These are phyloP conservation scores for Candida saitoana DNA, from an alignment of 805 yeast genomes.

Conservation along the genomic window DNA sequence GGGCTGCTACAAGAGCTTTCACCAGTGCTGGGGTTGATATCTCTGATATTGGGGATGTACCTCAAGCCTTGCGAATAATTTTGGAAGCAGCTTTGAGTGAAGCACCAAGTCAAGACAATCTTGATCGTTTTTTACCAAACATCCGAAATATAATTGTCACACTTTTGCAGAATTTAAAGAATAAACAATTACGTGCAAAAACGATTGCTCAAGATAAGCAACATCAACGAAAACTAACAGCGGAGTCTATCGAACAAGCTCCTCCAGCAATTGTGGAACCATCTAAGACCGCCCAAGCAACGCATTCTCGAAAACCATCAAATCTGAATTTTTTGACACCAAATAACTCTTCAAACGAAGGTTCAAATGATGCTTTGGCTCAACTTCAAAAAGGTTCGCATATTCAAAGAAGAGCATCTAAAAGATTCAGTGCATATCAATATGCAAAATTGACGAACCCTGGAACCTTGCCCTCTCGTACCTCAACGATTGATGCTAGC, in stretches of 20 bases:
- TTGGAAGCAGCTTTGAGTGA: conserved; percentile 84
- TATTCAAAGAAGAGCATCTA: conserved; percentile 87
- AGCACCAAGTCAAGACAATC: conserved; percentile 74
- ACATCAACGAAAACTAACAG: conserved; percentile 5
- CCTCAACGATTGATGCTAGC: neutral
- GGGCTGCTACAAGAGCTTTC: conserved; percentile 79
- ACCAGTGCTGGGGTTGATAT: conserved; percentile 74
- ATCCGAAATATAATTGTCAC: conserved; percentile 83
- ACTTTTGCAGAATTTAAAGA: conserved; percentile 71
- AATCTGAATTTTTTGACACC: neutral
- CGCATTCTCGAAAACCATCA: neutral
- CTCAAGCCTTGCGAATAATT: conserved; percentile 70
- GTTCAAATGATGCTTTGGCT: conserved; percentile 54
- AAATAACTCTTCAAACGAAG: neutral
- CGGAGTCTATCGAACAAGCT: neutral
- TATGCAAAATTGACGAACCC: conserved; percentile 65
- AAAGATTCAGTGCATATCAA: conserved; percentile 91
- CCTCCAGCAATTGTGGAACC: neutral
- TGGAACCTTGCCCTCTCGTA: conserved; percentile 5
- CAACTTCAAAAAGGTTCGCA: conserved; percentile 80
- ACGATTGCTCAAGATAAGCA: conserved; percentile 24
- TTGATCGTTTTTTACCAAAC: conserved; percentile 76
- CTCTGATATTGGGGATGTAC: conserved; percentile 86
- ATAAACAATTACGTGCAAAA: conserved; percentile 63
- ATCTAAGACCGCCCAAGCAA: neutral